Base-by-base conservation (phyloP, 192 early-diverging fungal species). In the Chytriomyces sp. region DNA sequence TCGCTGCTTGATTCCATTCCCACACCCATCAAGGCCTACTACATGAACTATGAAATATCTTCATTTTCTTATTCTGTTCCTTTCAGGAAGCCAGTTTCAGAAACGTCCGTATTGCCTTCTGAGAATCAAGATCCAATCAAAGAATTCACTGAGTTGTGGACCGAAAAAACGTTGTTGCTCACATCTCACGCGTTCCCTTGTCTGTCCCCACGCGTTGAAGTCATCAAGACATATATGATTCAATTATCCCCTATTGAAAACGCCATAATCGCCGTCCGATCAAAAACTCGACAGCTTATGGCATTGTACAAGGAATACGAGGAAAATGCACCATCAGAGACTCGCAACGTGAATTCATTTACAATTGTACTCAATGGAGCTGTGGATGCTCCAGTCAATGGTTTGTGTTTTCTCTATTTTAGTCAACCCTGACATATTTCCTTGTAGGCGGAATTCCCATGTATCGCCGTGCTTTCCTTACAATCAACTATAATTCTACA, bases 371-470 rank as follows among this genome's bases (percentile, higher is more conserved):
- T 93, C n/a, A 92, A 91, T 59, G 91, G 92, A 37, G 89, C 91
- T 3, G 86, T 93, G 0, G 92, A 93, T 81, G 91, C 92, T 7
- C 92, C 91, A 7, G 89, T 93, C 1, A 93, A 93, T 80, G 92
- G 68, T 62, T 38, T 38, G 33, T 62, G 14, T 49, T 44, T 49
- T 3, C 44, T 49, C 22, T 62, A 37, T 33, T 32, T 17, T 3
- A 37, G 1, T 17, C 38, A 19, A 62, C 31, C 26, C n/a, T 58
- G 56, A 58, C 28, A 26, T 3, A 14, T 14, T 49, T n/a, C n/a
- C n/a, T 49, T 49, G 44, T 22, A 58, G 56, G 91, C 31, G 92
- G 92, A 33, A 80, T 93, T 3, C 86, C 87, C 28, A 88, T 93
- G 85, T 93, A 93, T 71, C 79, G 81, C 62, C 82, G 77, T 34